Evolutionary conservation across 768 basidiomycete genomes (phyloP).

Genomic region (Collybia sp.): DNA sequence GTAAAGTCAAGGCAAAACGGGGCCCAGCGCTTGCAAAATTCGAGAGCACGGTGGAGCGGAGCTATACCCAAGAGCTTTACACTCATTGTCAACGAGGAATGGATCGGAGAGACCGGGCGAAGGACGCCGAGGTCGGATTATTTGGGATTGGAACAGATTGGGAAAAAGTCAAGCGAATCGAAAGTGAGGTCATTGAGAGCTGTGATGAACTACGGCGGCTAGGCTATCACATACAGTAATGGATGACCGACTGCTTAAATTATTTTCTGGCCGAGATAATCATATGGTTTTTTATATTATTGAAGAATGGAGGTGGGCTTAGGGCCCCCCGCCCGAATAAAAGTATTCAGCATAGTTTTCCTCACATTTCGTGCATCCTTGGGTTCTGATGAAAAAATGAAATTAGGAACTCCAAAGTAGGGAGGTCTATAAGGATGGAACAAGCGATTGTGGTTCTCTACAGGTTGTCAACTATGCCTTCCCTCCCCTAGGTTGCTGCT

Average conservation of each 20-base stretch:
- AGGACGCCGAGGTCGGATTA: slow-evolving; percentile 76
- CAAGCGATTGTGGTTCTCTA: neutral
- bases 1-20: slow-evolving; percentile 14
- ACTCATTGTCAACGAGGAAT: slow-evolving; percentile 65
- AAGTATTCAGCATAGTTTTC: too few relatives aligned
- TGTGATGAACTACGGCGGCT: slow-evolving; percentile 75
- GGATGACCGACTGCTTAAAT: slow-evolving; percentile 13
- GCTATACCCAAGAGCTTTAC: slow-evolving; percentile 69
- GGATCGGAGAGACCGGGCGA: slow-evolving; percentile 62
- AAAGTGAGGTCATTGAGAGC: slow-evolving; percentile 62
- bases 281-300: too few relatives aligned
- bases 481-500: slow-evolving; percentile 20
- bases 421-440: neutral
- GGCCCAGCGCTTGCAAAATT: slow-evolving; percentile 53
- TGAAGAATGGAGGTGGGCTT: too few relatives aligned
- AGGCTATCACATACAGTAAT: slow-evolving; percentile 43
- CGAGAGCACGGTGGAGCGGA: slow-evolving; percentile 72
- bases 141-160: slow-evolving; percentile 93
- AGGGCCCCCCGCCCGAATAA: too few relatives aligned
- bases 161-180: slow-evolving; percentile 78
- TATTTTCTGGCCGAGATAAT: slow-evolving; percentile 9
- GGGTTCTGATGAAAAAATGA: neutral
- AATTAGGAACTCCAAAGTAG: neutral
- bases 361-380: too few relatives aligned
- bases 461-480: neutral